A percentile compares a stretch with the other conserved stretches of the same genome.
These are phyloP conservation scores for Lentinus polychrous DNA, from an alignment of 1,284 basidiomycete genomes.

Conservation along the genomic window DNA sequence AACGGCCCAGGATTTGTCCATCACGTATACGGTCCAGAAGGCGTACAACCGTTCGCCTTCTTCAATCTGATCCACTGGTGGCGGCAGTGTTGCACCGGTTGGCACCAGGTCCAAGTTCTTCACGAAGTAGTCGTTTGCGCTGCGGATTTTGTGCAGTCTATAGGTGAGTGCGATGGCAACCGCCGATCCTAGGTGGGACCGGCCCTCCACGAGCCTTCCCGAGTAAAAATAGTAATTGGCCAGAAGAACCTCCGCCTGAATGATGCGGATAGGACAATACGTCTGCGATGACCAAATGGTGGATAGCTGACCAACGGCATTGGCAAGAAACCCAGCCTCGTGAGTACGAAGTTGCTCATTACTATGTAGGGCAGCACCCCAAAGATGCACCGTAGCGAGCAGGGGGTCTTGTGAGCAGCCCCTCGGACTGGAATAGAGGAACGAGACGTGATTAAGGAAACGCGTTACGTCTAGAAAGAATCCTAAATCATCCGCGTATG, in stretches of 20 bases:
- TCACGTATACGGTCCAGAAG: conserved; percentile 66
- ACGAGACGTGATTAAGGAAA: conserved; percentile 19
- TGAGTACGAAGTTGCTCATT: conserved; percentile 12
- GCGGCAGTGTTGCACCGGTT: conserved; percentile 20
- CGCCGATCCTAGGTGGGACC: conserved; percentile 35
- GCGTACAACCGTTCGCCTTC: conserved; percentile 58
- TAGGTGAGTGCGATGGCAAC: conserved; percentile 29
- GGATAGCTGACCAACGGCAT: conserved; percentile 22
- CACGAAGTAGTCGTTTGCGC: conserved; percentile 9
- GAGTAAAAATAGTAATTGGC: conserved; percentile 44
- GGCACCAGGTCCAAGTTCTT: conserved; percentile 11
- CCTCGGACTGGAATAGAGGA: conserved; percentile 17
- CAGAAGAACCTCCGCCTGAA: conserved; percentile 45
- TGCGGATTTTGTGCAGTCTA: conserved; percentile 28
- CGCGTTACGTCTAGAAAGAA: conserved; percentile 31
- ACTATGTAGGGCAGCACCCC: conserved; percentile 20
- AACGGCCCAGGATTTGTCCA: conserved; percentile 60
- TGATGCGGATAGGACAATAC: conserved; percentile 27
- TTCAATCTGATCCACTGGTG: conserved; percentile 34
- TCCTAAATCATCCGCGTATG: conserved; percentile 27
- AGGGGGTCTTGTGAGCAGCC: conserved; percentile 16
- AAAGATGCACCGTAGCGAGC: conserved; percentile 22
- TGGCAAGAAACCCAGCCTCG: conserved; percentile 22
- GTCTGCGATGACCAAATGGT: conserved; percentile 19
- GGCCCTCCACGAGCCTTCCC: conserved; percentile 35